These are phyloP conservation scores for Diaporthe sp. DNA, from an alignment of 2,329 filamentous ascomycete genomes.

Conservation along the genomic window DNA sequence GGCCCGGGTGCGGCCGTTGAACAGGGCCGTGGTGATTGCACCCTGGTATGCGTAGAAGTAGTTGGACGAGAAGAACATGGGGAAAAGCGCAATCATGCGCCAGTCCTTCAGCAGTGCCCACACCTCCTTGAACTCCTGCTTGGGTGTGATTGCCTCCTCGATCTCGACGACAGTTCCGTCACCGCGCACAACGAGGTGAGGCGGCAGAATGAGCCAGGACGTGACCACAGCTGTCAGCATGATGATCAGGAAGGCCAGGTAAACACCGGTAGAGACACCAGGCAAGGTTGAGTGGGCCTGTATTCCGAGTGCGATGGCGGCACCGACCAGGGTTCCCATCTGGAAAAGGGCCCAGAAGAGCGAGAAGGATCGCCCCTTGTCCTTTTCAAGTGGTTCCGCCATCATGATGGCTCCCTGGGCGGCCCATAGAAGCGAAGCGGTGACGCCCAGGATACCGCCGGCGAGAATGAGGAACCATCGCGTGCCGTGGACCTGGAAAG, in stretches of 20 bases:
- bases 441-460: constrained; percentile 36
- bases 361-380: constrained; percentile 38
- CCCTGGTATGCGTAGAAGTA: constrained; percentile 90
- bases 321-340: constrained; percentile 39
- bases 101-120: constrained; percentile 34
- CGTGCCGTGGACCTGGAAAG: constrained; percentile 36
- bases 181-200: constrained; percentile 36
- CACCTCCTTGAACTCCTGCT: constrained; percentile 36
- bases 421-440: constrained; percentile 37
- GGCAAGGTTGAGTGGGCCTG: constrained; percentile 36
- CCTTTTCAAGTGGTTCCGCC: constrained; percentile 37
- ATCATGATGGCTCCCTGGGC: constrained; percentile 38
- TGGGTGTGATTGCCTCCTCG: constrained; percentile 34
- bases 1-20: constrained; percentile 79
- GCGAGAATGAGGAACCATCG: constrained; percentile 38
- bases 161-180: constrained; percentile 38
- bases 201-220: constrained; percentile 36
- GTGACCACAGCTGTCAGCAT: constrained; percentile 37
- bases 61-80: constrained; percentile 85
- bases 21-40: constrained; percentile 75
- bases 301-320: constrained; percentile 41
- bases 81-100: constrained; percentile 75
- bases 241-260: constrained; percentile 42
- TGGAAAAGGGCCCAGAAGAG: constrained; percentile 41
- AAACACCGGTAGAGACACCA: constrained; percentile 40